These are phyloP conservation scores for Xylaria palmicola DNA, from an alignment of 495 filamentous ascomycete species.

Conservation along the genomic window DNA sequence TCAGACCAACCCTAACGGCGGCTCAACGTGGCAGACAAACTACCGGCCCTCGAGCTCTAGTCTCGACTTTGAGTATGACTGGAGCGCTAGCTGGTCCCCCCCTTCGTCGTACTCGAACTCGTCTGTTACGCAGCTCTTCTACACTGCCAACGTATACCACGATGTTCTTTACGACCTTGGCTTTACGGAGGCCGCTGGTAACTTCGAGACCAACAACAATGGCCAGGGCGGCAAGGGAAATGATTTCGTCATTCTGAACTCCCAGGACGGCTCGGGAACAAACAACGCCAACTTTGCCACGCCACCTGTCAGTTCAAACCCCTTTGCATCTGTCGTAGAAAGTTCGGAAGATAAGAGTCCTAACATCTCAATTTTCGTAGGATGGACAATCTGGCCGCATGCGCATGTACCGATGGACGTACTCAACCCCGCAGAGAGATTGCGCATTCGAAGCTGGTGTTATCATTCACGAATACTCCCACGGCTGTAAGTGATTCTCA, in stretches of 20 bases:
- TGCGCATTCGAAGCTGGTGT: conserved; percentile 47
- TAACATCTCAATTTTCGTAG: neutral
- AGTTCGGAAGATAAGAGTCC: neutral
- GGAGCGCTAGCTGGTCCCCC: conserved; percentile 31
- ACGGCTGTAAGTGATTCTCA: conserved; percentile 35
- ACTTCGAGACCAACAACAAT: conserved; percentile 55
- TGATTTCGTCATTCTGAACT: conserved; percentile 54
- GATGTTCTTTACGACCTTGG: conserved; percentile 54
- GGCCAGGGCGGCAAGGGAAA: conserved; percentile 43
- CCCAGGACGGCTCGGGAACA: conserved; percentile 51
- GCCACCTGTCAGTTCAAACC: conserved; percentile 28
- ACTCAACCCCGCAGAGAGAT: conserved; percentile 43
- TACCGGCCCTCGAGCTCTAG: conserved; percentile 36
- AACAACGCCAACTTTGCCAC: conserved; percentile 56
- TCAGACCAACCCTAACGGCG: conserved; percentile 44
- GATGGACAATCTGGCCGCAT: conserved; percentile 51
- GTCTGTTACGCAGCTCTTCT: conserved; percentile 53
- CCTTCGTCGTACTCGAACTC: conserved; percentile 40
- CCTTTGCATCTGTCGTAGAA: neutral
- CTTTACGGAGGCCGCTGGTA: conserved; percentile 54
- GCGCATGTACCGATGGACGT: conserved; percentile 51
- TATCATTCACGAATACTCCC: conserved; percentile 49
- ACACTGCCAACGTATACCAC: conserved; percentile 53
- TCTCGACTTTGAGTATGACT: conserved; percentile 43
- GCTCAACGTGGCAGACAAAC: conserved; percentile 38